Conservation (phyloP, 2,329 filamentous ascomycete genomes). For the Alternaria panax region DNA sequence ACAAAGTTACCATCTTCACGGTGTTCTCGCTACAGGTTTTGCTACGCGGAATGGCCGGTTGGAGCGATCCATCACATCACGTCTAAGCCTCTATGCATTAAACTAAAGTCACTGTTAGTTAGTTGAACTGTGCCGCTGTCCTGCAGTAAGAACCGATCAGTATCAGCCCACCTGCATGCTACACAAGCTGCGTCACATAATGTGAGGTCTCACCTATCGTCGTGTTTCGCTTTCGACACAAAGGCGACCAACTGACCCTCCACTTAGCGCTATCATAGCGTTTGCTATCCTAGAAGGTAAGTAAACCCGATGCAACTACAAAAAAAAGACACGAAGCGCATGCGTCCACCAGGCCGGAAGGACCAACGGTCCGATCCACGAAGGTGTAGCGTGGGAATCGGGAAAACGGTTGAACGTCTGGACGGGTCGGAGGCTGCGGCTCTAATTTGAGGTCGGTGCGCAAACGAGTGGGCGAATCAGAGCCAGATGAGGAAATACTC, state of each 20-base stretch:
- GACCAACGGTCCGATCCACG: conserved; percentile 4
- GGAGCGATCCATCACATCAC: background rate
- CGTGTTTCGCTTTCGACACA: background rate
- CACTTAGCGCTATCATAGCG: background rate
- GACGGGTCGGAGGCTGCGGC: background rate
- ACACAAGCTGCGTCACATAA: conserved; percentile 1
- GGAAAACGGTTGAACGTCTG: conserved; percentile 8
- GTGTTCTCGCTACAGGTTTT: background rate
- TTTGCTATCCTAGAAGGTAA: conserved; percentile 7
- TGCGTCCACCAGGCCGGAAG: background rate
- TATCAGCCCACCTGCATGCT: conserved; percentile 11
- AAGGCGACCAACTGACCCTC: background rate
- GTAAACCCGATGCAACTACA: conserved; percentile 6
- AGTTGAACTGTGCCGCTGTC: conserved; percentile 13
- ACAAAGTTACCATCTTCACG: background rate
- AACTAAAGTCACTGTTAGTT: conserved; percentile 9
- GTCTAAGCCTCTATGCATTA: background rate
- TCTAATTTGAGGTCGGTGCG: background rate
- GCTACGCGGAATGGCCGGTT: conserved; percentile 6
- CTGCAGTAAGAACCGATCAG: conserved; percentile 12
- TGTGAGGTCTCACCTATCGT: background rate
- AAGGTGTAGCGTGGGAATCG: conserved; percentile 6
- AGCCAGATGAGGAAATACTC: background rate
- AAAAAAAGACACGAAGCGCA: background rate
- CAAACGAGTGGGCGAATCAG: conserved; percentile 3